Percentiles rank a stretch among this genome's conserved stretches.
phyloP scores from a whole-genome alignment of 2,329 filamentous ascomycete genomes.

The Leptographium procerum region DNA sequence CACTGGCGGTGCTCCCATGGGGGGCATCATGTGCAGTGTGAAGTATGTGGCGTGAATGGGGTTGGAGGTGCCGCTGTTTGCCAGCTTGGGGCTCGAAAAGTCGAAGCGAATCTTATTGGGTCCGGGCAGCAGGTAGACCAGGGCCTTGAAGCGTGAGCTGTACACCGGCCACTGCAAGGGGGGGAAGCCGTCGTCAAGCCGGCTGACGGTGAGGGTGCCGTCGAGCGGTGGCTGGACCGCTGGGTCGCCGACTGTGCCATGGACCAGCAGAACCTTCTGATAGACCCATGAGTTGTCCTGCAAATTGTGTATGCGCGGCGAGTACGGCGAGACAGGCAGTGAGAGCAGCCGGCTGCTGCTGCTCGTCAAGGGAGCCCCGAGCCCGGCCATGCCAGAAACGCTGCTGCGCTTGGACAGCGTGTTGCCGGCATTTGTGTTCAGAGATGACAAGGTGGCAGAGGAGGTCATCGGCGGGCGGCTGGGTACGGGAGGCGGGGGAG shows the following conservation, averaged over 20 bases:
- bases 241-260: slow-evolving; percentile 69
- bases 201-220: slow-evolving; percentile 66
- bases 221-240: slow-evolving; percentile 56
- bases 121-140: slow-evolving; percentile 83
- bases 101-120: slow-evolving; percentile 83
- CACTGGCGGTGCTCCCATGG: slow-evolving; percentile 67
- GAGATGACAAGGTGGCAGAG: slow-evolving; percentile 17
- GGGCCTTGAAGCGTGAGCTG: slow-evolving; percentile 81
- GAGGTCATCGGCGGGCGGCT: slow-evolving; percentile 23
- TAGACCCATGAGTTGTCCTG: slow-evolving; percentile 81
- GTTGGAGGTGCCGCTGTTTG: slow-evolving; percentile 53
- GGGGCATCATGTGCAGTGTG: slow-evolving; percentile 75
- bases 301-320: slow-evolving; percentile 69
- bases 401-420: slow-evolving; percentile 44
- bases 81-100: slow-evolving; percentile 72
- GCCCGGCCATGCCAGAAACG: slow-evolving; percentile 50
- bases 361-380: slow-evolving; percentile 42
- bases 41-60: slow-evolving; percentile 69
- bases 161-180: slow-evolving; percentile 76
- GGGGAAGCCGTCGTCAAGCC: slow-evolving; percentile 78
- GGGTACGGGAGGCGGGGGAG: slow-evolving; percentile 21
- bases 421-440: slow-evolving; percentile 14
- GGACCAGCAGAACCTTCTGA: slow-evolving; percentile 76
- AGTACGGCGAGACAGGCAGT: slow-evolving; percentile 62
- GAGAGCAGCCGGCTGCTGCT: slow-evolving; percentile 41